These are phyloP conservation scores for Sonneratia caseolaris DNA, from an alignment of 345 rosid species.

Conservation along the genomic window DNA sequence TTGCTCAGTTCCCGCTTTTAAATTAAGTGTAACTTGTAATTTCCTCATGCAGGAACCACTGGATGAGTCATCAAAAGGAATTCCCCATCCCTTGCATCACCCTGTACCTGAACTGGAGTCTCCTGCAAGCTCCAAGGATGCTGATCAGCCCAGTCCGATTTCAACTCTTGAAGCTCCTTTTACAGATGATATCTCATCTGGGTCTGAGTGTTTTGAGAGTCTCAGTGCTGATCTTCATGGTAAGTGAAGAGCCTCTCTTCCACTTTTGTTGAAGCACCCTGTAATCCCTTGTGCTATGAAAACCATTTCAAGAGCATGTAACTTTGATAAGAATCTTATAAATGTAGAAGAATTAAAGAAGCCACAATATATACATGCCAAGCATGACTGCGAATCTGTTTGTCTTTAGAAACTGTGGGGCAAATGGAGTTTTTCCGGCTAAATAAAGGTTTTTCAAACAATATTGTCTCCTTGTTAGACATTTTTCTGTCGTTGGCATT, in stretches of 20 bases:
- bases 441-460: neutral
- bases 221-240: constrained; percentile 90
- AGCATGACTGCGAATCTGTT: neutral
- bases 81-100: constrained; percentile 20
- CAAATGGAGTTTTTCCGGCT: neutral
- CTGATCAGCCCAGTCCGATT: constrained; percentile 91
- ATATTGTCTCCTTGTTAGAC: too few relatives aligned
- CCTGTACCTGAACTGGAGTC: constrained; percentile 39
- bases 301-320: neutral
- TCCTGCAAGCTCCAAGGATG: constrained; percentile 56
- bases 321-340: neutral
- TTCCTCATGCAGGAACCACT: constrained; percentile 39
- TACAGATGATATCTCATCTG: constrained; percentile 55
- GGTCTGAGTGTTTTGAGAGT: constrained; percentile 92
- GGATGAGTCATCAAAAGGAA: constrained; percentile 25
- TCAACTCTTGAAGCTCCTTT: constrained; percentile 87
- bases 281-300: neutral
- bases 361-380: neutral
- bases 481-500: too few relatives aligned
- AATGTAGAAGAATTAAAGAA: neutral
- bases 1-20: neutral
- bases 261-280: neutral
- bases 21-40: neutral
- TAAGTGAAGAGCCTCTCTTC: constrained; percentile 20
- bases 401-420: neutral